Base-by-base conservation (phyloP, 2,329 filamentous ascomycete species). In the Chaetomiaceae sp. region DNA sequence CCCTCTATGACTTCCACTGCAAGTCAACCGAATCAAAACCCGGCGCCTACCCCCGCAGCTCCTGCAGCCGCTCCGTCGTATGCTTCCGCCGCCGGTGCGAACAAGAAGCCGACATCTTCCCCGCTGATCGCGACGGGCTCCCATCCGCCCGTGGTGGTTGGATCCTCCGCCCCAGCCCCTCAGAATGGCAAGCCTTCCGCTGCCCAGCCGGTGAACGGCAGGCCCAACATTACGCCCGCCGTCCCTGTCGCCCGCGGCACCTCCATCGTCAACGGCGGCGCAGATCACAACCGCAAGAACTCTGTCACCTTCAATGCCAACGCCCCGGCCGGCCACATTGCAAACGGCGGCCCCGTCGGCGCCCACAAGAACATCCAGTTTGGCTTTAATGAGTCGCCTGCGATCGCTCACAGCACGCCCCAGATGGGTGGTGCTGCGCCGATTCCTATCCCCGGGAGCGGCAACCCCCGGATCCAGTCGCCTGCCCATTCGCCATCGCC, bases 231-330 rank as follows among this genome's bases (percentile, higher is more conserved):
- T 71, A 80, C 80, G 71, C 85, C 85, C 60, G 84, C 85, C 68
- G 77, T 88, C 62, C 69, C 84, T 61, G 82, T 87, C 63, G 81
- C 79, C 59, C 82, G 83, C 71, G 80, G 81, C 71, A 82, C 77
- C 66, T 72, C 77, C 66, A 79, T 79, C 66, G 72, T 82, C 64
- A 94, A 95, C 81, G 89, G 89, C 62, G 74, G 75, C 62, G 71
- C 78, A 51, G 85, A 90, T 64, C 91, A 97, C 75, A 81, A 78
- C 68, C 84, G 90, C 69, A 96, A 95, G 75, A 84, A 85, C 60
- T 96, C 92, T 17, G 87, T 96, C 66, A 95, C 91, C 65, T 96
- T 96, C 77, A 91, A 83, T 70, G 86, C 90, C 63, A 88, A 88
- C 68, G 89, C 87, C 63, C 82, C 88, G 52, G 88, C 80, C 63